Evolutionary conservation across 495 filamentous ascomycete genomes (phyloP).

Genomic region (Hypoxylon rickii): DNA sequence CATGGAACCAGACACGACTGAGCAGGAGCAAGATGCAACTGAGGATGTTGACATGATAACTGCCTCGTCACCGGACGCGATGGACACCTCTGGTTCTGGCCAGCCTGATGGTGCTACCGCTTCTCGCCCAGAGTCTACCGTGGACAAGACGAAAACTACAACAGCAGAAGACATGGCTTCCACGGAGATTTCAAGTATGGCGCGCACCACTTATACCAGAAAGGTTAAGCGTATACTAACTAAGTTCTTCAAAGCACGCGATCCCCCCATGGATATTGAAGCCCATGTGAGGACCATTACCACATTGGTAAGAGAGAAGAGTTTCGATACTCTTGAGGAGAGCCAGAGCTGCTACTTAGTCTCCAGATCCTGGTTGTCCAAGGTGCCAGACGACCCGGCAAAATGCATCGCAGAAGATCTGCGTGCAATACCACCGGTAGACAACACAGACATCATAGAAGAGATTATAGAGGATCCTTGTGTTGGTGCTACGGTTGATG

Average conservation of each 20-base stretch:
- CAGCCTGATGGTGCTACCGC: not conserved
- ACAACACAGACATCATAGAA: constrained; percentile 75
- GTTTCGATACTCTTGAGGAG: constrained; percentile 62
- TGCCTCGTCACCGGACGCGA: constrained; percentile 32
- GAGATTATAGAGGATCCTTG: constrained; percentile 51
- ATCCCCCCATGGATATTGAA: constrained; percentile 29
- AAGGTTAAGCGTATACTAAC: constrained; percentile 6
- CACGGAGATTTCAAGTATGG: constrained; percentile 17
- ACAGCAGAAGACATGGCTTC: not conserved
- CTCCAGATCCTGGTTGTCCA: constrained; percentile 76
- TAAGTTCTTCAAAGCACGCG: constrained; percentile 12
- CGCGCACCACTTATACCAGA: too few species aligned
- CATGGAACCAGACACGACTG: constrained; percentile 50
- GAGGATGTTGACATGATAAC: constrained; percentile 58
- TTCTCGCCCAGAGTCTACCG: not conserved
- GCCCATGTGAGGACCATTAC: constrained; percentile 71
- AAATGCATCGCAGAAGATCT: constrained; percentile 26
- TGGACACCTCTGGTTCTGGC: constrained; percentile 19
- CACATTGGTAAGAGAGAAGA: constrained; percentile 62
- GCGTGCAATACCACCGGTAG: constrained; percentile 61
- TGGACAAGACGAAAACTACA: constrained; percentile 2
- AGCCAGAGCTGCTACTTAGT: constrained; percentile 78
- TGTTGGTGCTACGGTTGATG: constrained; percentile 39
- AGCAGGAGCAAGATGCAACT: constrained; percentile 33
- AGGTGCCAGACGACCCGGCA: constrained; percentile 55